phyloP scores from a whole-genome alignment of 225 moss, liverwort and hornwort species.

The Lunularia cruciata region DNA sequence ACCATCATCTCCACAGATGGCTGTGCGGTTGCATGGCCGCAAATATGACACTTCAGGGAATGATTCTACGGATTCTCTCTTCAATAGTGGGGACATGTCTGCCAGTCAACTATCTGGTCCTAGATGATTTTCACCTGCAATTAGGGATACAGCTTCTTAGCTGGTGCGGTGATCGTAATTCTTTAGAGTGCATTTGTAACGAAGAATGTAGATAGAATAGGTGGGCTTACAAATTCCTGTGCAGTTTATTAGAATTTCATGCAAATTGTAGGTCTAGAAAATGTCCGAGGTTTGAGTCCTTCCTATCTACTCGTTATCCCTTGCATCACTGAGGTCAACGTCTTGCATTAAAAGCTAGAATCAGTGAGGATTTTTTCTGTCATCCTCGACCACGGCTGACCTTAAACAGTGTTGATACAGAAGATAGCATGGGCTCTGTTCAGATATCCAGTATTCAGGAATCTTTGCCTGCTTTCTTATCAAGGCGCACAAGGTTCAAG shows the following conservation, averaged over 20 bases:
- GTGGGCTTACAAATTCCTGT: background rate
- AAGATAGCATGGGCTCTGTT: slow-evolving; percentile 7
- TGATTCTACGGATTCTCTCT: slow-evolving; percentile 20
- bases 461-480: background rate
- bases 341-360: too few relatives aligned
- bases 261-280: too few relatives aligned
- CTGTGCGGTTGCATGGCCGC: slow-evolving; percentile 38
- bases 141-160: too few relatives aligned
- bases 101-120: slow-evolving; percentile 44
- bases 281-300: background rate
- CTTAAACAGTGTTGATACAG: background rate
- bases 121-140: slow-evolving; percentile 35
- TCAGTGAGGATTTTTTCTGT: too few relatives aligned
- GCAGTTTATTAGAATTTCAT: too few relatives aligned
- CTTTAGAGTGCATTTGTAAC: slow-evolving; percentile 5
- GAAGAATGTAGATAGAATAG: slow-evolving; percentile 7
- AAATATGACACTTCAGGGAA: slow-evolving; percentile 33
- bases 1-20: slow-evolving; percentile 40
- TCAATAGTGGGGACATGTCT: slow-evolving; percentile 26
- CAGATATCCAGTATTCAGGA: background rate
- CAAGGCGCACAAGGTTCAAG: background rate
- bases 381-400: slow-evolving; percentile 3
- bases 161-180: too few relatives aligned
- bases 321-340: background rate
- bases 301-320: slow-evolving; percentile 2